These are phyloP conservation scores for Eucalyptus pumila DNA, from an alignment of 345 rosid genomes.

Conservation along the genomic window DNA sequence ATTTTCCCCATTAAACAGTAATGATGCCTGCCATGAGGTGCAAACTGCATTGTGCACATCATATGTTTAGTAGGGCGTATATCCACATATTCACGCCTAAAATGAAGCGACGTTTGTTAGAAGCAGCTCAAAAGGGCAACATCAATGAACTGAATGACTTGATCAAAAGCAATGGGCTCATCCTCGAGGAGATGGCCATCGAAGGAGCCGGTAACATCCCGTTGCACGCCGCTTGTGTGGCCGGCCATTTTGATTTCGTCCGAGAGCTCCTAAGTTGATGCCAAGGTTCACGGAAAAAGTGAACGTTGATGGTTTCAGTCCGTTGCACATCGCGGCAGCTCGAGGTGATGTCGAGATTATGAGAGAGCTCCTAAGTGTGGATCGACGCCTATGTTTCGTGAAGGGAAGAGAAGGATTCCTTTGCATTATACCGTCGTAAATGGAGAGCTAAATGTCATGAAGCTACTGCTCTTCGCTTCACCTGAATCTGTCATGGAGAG, in stretches of 20 bases:
- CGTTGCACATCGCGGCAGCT: neutral
- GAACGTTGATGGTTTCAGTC: neutral
- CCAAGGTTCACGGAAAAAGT: neutral
- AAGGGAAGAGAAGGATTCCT: neutral
- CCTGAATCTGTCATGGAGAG: neutral
- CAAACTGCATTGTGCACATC: neutral
- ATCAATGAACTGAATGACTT: neutral
- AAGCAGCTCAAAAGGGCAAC: neutral
- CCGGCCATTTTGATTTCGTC: neutral
- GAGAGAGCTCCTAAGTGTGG: neutral
- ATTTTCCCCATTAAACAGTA: neutral
- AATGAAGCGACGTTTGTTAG: neutral
- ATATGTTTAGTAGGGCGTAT: neutral
- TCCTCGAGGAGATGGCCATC: neutral
- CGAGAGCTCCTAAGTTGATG: neutral
- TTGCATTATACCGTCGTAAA: neutral
- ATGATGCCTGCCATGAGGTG: neutral
- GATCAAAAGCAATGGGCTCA: neutral
- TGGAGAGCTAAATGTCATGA: neutral
- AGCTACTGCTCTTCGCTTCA: neutral
- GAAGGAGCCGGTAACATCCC: neutral
- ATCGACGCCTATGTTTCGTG: neutral
- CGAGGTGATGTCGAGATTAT: neutral
- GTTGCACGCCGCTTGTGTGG: neutral
- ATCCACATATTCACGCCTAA: neutral